A percentile compares a stretch with the other conserved stretches of the same genome.
Evolutionary conservation across 2,329 filamentous ascomycete species (phyloP).

Genomic region (Ascochyta fabae): DNA sequence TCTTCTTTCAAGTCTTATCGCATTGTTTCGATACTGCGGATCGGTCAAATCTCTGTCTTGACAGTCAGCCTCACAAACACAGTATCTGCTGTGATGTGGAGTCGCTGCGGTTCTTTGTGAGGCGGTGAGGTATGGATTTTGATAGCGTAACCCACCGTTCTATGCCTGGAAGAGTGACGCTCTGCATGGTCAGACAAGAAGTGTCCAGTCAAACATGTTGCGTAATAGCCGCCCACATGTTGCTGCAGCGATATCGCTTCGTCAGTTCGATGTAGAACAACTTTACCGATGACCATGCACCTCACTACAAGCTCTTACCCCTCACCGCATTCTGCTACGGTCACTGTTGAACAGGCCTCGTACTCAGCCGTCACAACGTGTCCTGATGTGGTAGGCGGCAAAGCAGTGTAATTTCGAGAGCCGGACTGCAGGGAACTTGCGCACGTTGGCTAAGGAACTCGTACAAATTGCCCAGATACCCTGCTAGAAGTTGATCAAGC

Average conservation of each 20-base stretch:
- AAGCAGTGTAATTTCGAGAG: not conserved
- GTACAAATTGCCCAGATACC: not conserved
- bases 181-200: not conserved
- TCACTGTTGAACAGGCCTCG: not conserved
- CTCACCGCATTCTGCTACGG: not conserved
- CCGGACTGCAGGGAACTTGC: not conserved
- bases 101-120: not conserved
- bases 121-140: not conserved
- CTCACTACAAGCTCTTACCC: slow-evolving; percentile 9
- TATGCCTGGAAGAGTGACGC: not conserved
- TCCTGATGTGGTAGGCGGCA: not conserved
- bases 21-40: slow-evolving; percentile 8
- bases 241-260: not conserved
- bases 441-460: not conserved
- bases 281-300: slow-evolving; percentile 3
- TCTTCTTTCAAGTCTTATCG: slow-evolving; percentile 27
- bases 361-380: slow-evolving; percentile 4
- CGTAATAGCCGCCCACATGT: not conserved
- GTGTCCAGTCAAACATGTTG: not conserved
- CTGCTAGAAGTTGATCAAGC: not conserved
- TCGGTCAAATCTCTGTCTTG: not conserved
- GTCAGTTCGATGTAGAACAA: not conserved
- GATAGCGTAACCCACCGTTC: not conserved
- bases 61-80: not conserved
- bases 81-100: slow-evolving; percentile 4